A percentile compares a stretch with the other conserved stretches of the same genome.
Evolutionary conservation across 202 grass and related monocot species (phyloP).

Genomic region (Carex arenaria): DNA sequence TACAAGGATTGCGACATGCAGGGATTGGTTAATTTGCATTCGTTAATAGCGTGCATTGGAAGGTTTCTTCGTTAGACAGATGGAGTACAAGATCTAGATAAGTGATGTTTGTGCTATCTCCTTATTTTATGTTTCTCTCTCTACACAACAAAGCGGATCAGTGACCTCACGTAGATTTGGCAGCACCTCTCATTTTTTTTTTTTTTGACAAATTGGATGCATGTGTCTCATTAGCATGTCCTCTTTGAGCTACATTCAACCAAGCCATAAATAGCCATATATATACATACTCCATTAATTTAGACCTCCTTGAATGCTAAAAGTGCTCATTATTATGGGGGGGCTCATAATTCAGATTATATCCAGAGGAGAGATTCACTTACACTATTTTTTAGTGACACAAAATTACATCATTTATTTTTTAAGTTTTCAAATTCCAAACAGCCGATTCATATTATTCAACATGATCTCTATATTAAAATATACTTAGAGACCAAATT

Average conservation of each 20-base stretch:
- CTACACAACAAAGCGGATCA: background rate
- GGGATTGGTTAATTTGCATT: constrained; percentile 12
- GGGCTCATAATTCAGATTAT: no score
- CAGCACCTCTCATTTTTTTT: background rate
- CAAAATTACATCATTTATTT: no score
- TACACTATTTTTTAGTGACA: no score
- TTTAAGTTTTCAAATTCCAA: no score
- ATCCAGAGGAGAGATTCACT: no score
- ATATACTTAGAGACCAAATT: no score
- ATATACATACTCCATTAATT: no score
- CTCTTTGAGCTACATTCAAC: background rate
- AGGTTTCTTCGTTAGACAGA: background rate
- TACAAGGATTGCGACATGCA: background rate
- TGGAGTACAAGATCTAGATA: background rate
- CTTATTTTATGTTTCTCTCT: background rate
- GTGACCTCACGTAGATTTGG: background rate
- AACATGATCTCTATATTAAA: no score
- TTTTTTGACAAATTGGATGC: background rate
- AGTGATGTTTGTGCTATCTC: background rate
- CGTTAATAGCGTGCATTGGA: constrained; percentile 20
- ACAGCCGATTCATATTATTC: no score
- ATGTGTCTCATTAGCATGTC: background rate
- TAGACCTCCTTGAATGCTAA: no score
- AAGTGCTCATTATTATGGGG: no score
- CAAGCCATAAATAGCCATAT: background rate